Percentiles rank a stretch among this genome's conserved stretches.
Evolutionary conservation across 768 basidiomycete species (phyloP).

Genomic region (Suillus weaverae): DNA sequence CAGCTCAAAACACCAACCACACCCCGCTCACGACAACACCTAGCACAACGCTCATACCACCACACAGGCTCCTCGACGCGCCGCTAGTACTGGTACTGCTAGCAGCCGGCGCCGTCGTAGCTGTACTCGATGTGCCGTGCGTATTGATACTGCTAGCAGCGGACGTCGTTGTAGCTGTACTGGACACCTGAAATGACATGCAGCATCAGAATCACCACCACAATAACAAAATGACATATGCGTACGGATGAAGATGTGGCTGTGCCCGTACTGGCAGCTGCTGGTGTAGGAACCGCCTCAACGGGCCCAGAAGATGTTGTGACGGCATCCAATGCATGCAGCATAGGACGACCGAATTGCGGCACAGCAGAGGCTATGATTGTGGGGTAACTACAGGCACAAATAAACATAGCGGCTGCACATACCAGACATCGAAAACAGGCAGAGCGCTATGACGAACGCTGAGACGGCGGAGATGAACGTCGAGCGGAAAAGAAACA

Average conservation of each 20-base stretch:
- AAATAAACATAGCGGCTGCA: neutral
- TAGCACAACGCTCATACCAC: conserved; percentile 9
- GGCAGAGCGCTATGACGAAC: conserved; percentile 13
- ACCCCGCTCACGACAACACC: conserved; percentile 1
- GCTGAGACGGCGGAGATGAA: conserved; percentile 14
- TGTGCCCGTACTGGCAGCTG: neutral
- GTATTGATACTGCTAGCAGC: conserved; percentile 1
- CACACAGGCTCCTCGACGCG: conserved; percentile 12
- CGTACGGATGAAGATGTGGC: neutral
- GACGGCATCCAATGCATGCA: conserved; percentile 14
- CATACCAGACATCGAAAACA: conserved; percentile 18
- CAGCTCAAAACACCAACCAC: neutral
- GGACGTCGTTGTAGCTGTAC: neutral
- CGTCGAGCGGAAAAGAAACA: conserved; percentile 24
- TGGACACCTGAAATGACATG: neutral
- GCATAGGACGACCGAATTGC: conserved; percentile 20
- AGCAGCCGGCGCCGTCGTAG: neutral
- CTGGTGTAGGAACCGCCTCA: neutral
- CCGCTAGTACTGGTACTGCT: conserved; percentile 11
- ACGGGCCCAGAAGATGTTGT: neutral
- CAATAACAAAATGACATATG: neutral
- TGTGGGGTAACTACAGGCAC: neutral
- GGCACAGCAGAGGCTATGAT: conserved; percentile 19
- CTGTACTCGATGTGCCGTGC: conserved; percentile 13
- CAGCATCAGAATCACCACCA: neutral